Evolutionary conservation across 2,329 filamentous ascomycete genomes (phyloP).

Genomic region (Sarocladium strictum): DNA sequence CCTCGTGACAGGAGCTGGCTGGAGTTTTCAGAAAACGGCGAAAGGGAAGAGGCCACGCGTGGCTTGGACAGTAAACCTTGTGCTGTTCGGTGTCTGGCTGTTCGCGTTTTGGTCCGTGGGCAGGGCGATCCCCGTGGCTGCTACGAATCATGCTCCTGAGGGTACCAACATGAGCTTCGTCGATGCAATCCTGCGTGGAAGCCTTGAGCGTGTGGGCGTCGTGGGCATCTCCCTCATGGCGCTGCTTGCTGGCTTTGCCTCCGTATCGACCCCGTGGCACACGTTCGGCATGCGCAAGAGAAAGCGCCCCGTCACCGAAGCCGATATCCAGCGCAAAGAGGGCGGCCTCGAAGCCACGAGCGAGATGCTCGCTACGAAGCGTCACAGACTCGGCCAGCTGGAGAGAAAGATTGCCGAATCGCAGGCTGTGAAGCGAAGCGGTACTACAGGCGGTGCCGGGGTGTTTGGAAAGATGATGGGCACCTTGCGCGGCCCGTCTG

Average conservation of each 20-base stretch:
- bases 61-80: conserved; percentile 58
- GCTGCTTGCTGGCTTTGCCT: conserved; percentile 79
- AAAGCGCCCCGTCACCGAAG: conserved; percentile 58
- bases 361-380: conserved; percentile 73
- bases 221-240: conserved; percentile 86
- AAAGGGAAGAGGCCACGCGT: conserved; percentile 51
- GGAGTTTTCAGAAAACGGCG: conserved; percentile 53
- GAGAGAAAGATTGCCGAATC: conserved; percentile 49
- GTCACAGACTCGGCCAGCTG: conserved; percentile 63
- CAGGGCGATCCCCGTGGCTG: conserved; percentile 46
- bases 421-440: conserved; percentile 21
- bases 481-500: conserved; percentile 59
- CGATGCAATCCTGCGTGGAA: conserved; percentile 35
- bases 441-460: conserved; percentile 27
- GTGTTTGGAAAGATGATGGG: conserved; percentile 71
- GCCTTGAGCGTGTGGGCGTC: conserved; percentile 67
- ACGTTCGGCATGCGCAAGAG: conserved; percentile 57
- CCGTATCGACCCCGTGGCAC: conserved; percentile 84
- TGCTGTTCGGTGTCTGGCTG: conserved; percentile 63
- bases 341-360: conserved; percentile 71
- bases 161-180: conserved; percentile 23
- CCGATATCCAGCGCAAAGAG: conserved; percentile 70
- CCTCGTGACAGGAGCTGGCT: conserved; percentile 50
- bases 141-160: conserved; percentile 17
- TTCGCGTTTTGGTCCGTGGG: conserved; percentile 72